A percentile compares a stretch with the other conserved stretches of the same genome.
phyloP scores from a whole-genome alignment of 768 basidiomycete genomes.

The Sporobolomyces phaffii region DNA sequence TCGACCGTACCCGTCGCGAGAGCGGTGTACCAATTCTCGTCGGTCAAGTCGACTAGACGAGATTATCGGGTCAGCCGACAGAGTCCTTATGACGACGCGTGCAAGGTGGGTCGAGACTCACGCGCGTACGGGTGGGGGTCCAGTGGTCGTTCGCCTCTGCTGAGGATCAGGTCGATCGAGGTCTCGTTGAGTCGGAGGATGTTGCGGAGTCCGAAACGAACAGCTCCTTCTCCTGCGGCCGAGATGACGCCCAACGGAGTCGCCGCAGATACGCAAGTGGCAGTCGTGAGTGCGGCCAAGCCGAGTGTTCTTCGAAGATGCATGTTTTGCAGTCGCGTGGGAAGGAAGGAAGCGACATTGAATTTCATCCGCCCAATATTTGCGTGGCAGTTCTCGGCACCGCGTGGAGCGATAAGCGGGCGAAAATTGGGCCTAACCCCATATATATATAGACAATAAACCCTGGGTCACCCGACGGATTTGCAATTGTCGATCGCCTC shows the following conservation, averaged over 20 bases:
- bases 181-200: slow-evolving; percentile 33
- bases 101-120: not conserved
- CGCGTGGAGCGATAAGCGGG: too few species aligned
- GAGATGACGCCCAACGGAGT: slow-evolving; percentile 8
- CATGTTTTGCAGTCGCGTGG: slow-evolving; percentile 1
- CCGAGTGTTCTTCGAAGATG: not conserved
- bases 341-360: not conserved
- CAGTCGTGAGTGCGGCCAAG: not conserved
- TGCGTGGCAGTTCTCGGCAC: too few species aligned
- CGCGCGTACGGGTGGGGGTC: slow-evolving; percentile 17
- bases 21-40: slow-evolving; percentile 24
- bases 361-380: not conserved
- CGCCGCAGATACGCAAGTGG: not conserved
- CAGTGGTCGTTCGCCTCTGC: not conserved
- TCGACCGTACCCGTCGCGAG: slow-evolving; percentile 13
- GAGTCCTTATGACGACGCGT: too few species aligned
- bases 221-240: not conserved
- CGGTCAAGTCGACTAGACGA: slow-evolving; percentile 29
- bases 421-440: too few species aligned
- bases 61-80: not conserved
- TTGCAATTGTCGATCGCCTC: too few species aligned
- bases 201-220: slow-evolving; percentile 1
- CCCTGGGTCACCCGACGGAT: too few species aligned
- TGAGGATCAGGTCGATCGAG: slow-evolving; percentile 19
- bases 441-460: too few species aligned